A percentile compares a stretch with the other conserved stretches of the same genome.
phyloP scores from a whole-genome alignment of 202 grass and related monocot species.

The Carex arenaria region DNA sequence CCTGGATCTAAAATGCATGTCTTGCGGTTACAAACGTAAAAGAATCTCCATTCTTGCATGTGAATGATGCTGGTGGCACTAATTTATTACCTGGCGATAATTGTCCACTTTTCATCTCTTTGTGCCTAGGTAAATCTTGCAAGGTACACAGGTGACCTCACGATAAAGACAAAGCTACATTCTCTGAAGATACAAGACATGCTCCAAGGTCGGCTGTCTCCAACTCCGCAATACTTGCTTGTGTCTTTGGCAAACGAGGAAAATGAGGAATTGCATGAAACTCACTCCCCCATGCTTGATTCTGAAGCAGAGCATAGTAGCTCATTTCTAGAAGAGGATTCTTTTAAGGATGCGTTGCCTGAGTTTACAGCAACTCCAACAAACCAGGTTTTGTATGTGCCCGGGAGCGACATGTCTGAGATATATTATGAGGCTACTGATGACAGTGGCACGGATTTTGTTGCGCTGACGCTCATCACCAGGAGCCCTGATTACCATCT shows the following conservation, averaged over 20 bases:
- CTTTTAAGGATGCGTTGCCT: conserved; percentile 79
- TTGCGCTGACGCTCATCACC: conserved; percentile 70
- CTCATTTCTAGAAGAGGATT: conserved; percentile 76
- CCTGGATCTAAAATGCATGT: not conserved
- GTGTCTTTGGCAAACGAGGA: conserved; percentile 77
- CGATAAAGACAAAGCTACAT: conserved; percentile 90
- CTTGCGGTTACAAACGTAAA: not conserved
- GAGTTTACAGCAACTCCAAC: conserved; percentile 52
- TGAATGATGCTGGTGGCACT: not conserved
- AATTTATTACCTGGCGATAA: not conserved
- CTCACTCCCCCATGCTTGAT: conserved; percentile 38
- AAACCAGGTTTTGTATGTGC: conserved; percentile 41
- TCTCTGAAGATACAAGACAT: conserved; percentile 87
- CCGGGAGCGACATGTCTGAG: conserved; percentile 46
- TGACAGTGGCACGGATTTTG: conserved; percentile 74
- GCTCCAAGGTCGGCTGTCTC: conserved; percentile 59
- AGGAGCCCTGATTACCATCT: conserved; percentile 79
- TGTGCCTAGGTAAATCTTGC: conserved; percentile 68
- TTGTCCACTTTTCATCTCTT: conserved; percentile 16
- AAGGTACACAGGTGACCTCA: conserved; percentile 60
- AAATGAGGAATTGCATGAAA: conserved; percentile 49
- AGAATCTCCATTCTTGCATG: not conserved
- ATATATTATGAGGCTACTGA: conserved; percentile 90
- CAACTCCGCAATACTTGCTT: conserved; percentile 60
- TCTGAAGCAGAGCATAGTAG: conserved; percentile 31